Base-by-base conservation (phyloP, 495 filamentous ascomycete species). In the Neurospora sublineolata region DNA sequence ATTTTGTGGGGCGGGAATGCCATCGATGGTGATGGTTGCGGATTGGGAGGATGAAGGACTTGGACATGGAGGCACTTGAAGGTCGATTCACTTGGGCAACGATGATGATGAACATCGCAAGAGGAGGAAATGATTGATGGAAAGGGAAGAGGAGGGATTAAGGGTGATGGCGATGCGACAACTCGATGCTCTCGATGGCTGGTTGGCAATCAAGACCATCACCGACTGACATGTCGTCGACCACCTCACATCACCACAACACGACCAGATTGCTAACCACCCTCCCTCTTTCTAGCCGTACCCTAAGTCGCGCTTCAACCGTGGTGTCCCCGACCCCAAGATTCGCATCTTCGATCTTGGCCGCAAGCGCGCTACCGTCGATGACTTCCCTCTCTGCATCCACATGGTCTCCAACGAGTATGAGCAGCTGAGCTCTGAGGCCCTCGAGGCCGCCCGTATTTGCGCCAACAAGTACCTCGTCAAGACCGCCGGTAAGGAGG, bases 331-430 rank as follows among this genome's bases (percentile, higher is more conserved):
- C 81, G 94, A 98, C 86, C 92, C 94, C 75, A 97, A 99, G 90
- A 97, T 97, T 81, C 91, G 93, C 79, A 98, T 99, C 90, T 99
- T 97, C 89, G 95, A 99, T 87, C 91, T 98, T 73, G 95, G 95
- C 85, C 93, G 95, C 82, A 99, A 99, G 93, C 92, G 93, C 85
- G 95, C 95, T 76, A 91, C 87, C 85, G 94, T 97, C 80, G 95
- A 98, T 83, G 95, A 99, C 85, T 99, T 99, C 90, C 95, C 95
- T 78, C 89, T 92, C 76, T 97, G 93, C 87, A 90, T 99, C 80
- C 95, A 99, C 90, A 87, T 99, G 78, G 94, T 99, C 79, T 99
- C 95, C 85, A 99, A 99, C 90, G 95, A 99, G 86, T 97, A 94
- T 81, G 95, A 99, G 85, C 95, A 99, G 88, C 88, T 99, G 84